A percentile compares a stretch with the other conserved stretches of the same genome.
Evolutionary conservation across 345 rosid genomes (phyloP).

Genomic region (Mangifera indica): DNA sequence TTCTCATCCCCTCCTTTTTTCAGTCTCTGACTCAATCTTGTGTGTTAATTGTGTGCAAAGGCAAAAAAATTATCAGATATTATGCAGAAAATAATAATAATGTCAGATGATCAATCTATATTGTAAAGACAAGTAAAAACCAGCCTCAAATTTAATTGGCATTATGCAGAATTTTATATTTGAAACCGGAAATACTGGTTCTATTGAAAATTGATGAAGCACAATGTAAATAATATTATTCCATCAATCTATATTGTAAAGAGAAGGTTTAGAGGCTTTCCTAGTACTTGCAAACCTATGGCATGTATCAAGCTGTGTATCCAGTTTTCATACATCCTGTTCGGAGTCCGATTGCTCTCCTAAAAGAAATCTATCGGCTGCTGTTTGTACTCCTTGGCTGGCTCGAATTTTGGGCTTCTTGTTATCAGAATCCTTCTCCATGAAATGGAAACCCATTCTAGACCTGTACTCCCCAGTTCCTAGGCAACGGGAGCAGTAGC

Average conservation of each 20-base stretch:
- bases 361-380: neutral
- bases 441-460: slow-evolving; percentile 64
- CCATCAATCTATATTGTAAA: neutral
- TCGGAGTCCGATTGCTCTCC: neutral
- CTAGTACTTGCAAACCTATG: neutral
- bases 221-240: neutral
- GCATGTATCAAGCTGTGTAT: neutral
- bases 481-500: slow-evolving; percentile 65
- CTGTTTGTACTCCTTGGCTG: neutral
- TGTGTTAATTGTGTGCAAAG: neutral
- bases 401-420: neutral
- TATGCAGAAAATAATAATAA: too few species aligned
- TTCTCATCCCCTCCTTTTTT: neutral
- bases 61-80: too few species aligned
- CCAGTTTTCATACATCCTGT: neutral
- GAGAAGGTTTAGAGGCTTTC: neutral
- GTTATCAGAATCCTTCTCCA: slow-evolving; percentile 32
- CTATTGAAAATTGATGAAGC: neutral
- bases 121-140: neutral
- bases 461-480: slow-evolving; percentile 69
- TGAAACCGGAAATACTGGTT: neutral
- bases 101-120: too few species aligned
- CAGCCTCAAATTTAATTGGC: neutral
- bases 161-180: neutral
- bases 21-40: neutral